Evolutionary conservation across 208 protist species (phyloP), one percentile per base, ranked within the genome.

Genomic region (Wallacemonas collosoma): DNA sequence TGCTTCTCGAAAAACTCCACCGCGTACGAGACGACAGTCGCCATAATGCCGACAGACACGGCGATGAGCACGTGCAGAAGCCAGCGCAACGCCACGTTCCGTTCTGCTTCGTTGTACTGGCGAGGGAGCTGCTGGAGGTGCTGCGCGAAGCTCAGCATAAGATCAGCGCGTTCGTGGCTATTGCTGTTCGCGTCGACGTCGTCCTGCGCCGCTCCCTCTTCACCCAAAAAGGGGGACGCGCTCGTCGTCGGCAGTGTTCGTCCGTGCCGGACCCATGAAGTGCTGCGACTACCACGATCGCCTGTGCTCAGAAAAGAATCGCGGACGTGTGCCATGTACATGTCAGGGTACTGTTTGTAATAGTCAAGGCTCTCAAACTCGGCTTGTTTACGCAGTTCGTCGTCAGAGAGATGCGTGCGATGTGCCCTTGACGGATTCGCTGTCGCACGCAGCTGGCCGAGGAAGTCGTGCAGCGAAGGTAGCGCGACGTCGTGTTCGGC

Each of bases 311-410:
- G 40, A 50, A 70, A 75, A 17, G 73, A 69, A 50, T 85, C 73
- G 14, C 90, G 83, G 26, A 96, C 72, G 67, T 93, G 82, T 35
- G 76, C 72, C 65, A 96, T 85, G 75, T 96, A 96, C 80, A 93
- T 90, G 57, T 84, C 73, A 1, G 88, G 81, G 77, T 96, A 96
- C 7, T 87, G 69, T 64, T 90, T 93, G 69, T 94, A 86, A 68
- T 94, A 96, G 75, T 96, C 87, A 1, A 94, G 73, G 51, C 87
- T 93, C 51, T 96, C 91, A 78, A 91, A 96, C 67, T 76, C 85
- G 9, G 87, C 77, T 58, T 92, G 88, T 58, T 83, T 85, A 65
- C 76, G 53, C 51, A 79, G 77, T 72, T 91, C 80, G 26, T 73
- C 83, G 12, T 56, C 35, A 0, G 79, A 88, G 12, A 90, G 74